phyloP scores from a whole-genome alignment of 306 rosid species.

The Spatholobus suberectus region DNA sequence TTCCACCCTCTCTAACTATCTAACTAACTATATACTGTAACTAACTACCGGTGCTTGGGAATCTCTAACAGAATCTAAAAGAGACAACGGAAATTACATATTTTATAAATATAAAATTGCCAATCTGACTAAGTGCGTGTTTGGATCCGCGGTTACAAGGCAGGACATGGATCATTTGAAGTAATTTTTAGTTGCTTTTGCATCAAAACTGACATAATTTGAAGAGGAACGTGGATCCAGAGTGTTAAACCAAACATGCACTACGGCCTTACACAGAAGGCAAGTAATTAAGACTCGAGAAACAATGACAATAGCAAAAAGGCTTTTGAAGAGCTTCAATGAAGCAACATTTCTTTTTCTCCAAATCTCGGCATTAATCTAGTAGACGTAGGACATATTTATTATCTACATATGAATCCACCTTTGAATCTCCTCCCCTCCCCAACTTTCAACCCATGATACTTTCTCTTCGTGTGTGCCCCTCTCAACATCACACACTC shows the following conservation, averaged over 20 bases:
- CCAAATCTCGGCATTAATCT: constrained; percentile 4
- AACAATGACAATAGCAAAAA: not conserved
- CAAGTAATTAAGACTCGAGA: not conserved
- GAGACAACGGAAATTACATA: not conserved
- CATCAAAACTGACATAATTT: too few relatives aligned
- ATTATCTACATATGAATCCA: not conserved
- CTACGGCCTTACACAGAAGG: not conserved
- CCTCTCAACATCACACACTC: too few relatives aligned
- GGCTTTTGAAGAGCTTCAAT: constrained; percentile 21
- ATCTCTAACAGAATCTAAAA: not conserved
- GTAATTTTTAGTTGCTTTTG: too few relatives aligned
- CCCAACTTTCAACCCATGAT: not conserved
- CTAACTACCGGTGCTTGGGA: not conserved
- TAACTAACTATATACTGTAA: not conserved
- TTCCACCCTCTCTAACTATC: constrained; percentile 18
- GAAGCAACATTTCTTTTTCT: not conserved
- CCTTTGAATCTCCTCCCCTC: too few relatives aligned
- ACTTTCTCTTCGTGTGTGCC: not conserved
- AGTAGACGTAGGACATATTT: not conserved
- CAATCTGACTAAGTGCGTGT: too few relatives aligned
- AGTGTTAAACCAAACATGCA: too few relatives aligned
- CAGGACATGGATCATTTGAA: too few relatives aligned
- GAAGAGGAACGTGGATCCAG: too few relatives aligned
- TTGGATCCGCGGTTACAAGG: too few relatives aligned
- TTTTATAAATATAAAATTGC: not conserved